Base-by-base conservation (phyloP, 805 yeast species). In the Huiozyma sinensis region DNA sequence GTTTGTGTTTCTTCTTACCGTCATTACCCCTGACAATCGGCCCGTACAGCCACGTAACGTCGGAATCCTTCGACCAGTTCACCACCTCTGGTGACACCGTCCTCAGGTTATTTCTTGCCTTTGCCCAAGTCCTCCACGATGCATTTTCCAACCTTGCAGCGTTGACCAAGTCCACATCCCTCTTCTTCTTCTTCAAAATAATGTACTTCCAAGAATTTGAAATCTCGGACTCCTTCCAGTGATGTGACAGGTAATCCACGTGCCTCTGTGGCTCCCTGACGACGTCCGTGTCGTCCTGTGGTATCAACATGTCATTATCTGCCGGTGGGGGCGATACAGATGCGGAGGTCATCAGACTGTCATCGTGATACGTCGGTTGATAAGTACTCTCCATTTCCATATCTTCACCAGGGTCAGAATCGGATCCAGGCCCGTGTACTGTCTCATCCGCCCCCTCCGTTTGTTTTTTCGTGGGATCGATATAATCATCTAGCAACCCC, bases 91-190 rank as follows among this genome's bases (percentile, higher is more conserved):
- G 98, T 13, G 89, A 78, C 6, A 90, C 85, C 0, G 98, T 92
- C 50, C 70, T 69, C 42, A 83, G 67, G 45, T 83, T 76, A 51
- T 81, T 77, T 58, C 88, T 79, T 34, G 92, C 81, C 64, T 92
- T 94, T 9, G 95, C 88, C 98, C 97, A 92, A 5, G 97, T 92
- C 63, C 98, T 75, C 98, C 98, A 90, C 43, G 90, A 78, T 1
- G 97, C 97, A 58, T 84, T 84, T 59, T 84, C 95, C 42, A 84
- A 67, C 46, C 95, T 67, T 4, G 84, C 94, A 51, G 78, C 77
- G 68, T 78, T 79, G 35, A 95, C 95, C 48, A 85, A 83, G 57
- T 85, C 90, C 49, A 55, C 52, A 35, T 57, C 60, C 32, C 57
- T 56, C 50, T 59, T 61, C 46, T 84, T 84, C 39, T 95, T 75